Conservation (phyloP, 73 alveolate genomes). For the Paramecium biaurelia region DNA sequence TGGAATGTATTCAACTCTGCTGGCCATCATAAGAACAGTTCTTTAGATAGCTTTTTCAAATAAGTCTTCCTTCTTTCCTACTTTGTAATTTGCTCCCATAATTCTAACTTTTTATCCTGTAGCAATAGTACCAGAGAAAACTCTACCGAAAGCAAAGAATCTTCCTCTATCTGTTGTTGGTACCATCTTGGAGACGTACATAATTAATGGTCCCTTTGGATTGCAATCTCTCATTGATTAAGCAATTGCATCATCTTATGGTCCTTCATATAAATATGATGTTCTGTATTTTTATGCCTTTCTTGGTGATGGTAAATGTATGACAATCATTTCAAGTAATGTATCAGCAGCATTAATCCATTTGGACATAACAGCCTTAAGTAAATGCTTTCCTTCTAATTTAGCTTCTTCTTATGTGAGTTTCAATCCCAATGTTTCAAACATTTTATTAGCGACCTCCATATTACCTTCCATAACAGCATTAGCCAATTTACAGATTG, state of each 20-base stretch:
- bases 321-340: conserved; percentile 96
- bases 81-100: conserved; percentile 99
- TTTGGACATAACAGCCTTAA: conserved; percentile 88
- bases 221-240: conserved; percentile 94
- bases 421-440: conserved; percentile 88
- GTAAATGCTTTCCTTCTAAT: conserved; percentile 69
- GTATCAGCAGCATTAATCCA: conserved; percentile 99
- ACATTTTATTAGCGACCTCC: conserved; percentile 88
- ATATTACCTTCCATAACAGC: conserved; percentile 88
- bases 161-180: conserved; percentile 98
- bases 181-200: conserved; percentile 99
- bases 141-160: conserved; percentile 99
- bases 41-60: conserved; percentile 93
- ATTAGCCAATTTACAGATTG: conserved; percentile 90
- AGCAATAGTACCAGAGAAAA: conserved; percentile 97
- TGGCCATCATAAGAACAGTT: conserved; percentile 93
- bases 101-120: conserved; percentile 98
- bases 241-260: conserved; percentile 97
- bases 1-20: conserved; percentile 91
- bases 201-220: conserved; percentile 98
- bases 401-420: conserved; percentile 93
- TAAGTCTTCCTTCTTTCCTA: conserved; percentile 97
- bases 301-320: conserved; percentile 98
- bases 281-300: conserved; percentile 98
- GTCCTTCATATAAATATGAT: conserved; percentile 98